These are phyloP conservation scores for Stachybotrys echinatus DNA, from an alignment of 2,329 filamentous ascomycete species.

Conservation along the genomic window DNA sequence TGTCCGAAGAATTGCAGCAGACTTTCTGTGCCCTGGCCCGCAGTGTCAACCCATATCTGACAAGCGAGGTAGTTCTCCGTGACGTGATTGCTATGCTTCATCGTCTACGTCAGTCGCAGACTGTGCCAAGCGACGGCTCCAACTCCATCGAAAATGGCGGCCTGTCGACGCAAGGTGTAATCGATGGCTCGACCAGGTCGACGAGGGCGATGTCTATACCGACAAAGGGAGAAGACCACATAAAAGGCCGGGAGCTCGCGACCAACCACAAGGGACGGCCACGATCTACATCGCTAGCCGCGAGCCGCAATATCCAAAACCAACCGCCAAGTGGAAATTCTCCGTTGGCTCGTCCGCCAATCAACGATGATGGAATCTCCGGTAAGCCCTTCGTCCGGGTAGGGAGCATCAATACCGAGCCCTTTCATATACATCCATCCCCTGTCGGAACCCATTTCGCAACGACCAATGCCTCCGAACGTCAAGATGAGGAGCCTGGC, in stretches of 20 bases:
- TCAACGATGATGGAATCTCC: conserved; percentile 45
- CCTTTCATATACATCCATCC: not conserved
- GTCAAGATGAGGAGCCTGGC: not conserved
- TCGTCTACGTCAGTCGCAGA: conserved; percentile 6
- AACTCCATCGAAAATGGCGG: not conserved
- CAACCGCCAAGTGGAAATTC: conserved; percentile 16
- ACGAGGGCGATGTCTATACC: not conserved
- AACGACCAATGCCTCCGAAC: not conserved
- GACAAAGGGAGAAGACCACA: not conserved
- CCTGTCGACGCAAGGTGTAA: not conserved
- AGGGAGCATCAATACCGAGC: conserved; percentile 14
- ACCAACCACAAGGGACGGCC: not conserved
- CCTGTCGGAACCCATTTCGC: not conserved
- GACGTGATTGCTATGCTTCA: conserved; percentile 34
- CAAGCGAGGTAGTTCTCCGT: conserved; percentile 38
- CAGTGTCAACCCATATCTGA: conserved; percentile 30
- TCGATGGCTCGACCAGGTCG: not conserved
- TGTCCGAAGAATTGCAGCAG: conserved; percentile 39
- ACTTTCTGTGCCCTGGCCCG: conserved; percentile 46
- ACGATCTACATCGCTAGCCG: conserved; percentile 14
- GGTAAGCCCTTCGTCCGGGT: conserved; percentile 50
- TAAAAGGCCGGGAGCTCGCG: not conserved
- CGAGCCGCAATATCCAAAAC: conserved; percentile 12
- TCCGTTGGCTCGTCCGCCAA: conserved; percentile 12
- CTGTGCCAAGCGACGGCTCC: not conserved